Percentiles rank a stretch among this genome's conserved stretches.
Evolutionary conservation across 2,329 filamentous ascomycete species (phyloP).

Genomic region (Fusarium mundagurra): DNA sequence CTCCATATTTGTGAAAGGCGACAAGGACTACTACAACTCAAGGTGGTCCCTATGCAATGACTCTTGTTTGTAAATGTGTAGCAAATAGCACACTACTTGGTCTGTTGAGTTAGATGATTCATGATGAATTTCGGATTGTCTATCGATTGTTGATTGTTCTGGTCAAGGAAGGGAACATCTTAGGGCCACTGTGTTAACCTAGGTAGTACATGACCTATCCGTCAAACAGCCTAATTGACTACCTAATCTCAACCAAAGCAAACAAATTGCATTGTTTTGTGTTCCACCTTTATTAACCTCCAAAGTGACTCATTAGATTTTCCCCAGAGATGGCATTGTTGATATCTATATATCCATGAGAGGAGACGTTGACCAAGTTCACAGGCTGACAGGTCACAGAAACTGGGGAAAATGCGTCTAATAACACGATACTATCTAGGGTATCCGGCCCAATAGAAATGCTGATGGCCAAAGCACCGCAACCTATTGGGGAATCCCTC

Average conservation of each 20-base stretch:
- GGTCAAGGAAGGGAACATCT: not conserved
- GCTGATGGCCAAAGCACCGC: not conserved
- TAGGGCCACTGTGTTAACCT: not conserved
- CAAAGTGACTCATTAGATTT: not conserved
- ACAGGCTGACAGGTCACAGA: not conserved
- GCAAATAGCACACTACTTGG: not conserved
- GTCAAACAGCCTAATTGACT: not conserved
- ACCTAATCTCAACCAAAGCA: not conserved
- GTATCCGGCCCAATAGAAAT: conserved; percentile 4
- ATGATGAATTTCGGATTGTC: not conserved
- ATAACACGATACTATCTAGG: not conserved
- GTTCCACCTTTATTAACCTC: not conserved
- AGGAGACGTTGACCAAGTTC: not conserved
- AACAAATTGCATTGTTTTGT: not conserved
- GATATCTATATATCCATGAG: not conserved
- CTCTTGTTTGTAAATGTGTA: not conserved
- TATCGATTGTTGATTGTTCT: not conserved
- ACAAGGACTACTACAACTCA: not conserved
- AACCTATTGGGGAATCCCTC: not conserved
- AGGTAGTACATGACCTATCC: not conserved
- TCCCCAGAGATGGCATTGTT: not conserved
- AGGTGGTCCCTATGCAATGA: too few relatives aligned
- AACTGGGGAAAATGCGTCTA: conserved; percentile 6
- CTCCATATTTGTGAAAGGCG: not conserved
- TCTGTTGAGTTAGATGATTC: not conserved